Evolutionary conservation across 352 stramenopile species (phyloP), one percentile per base, ranked within the genome.

Genomic region (Globisporangium nodosum): DNA sequence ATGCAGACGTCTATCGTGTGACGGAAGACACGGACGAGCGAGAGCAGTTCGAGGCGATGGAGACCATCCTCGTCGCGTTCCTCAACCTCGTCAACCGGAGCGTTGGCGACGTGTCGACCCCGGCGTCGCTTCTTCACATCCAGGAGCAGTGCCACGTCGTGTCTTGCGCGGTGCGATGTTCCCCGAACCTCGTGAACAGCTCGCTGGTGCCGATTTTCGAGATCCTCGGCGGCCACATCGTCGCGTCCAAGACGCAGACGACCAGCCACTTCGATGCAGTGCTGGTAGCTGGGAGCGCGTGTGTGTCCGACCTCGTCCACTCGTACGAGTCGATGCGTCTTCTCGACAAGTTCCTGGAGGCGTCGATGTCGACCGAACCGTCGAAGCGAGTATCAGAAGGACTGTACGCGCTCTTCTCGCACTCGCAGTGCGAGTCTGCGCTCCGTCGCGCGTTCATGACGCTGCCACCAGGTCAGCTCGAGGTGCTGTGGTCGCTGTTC

Each of bases 301-400:
- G 75, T 11, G 60, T 92, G 45, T 70, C 81, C 15, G 69, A 84
- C 33, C 60, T 95, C 18, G 61, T 95, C 55, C 71, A 65, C 21
- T 85, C 86, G 5, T 92, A 90, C 67, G 78, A 92, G 56, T 92
- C 84, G 0, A 94, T 95, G 86, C 83, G 86, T 66, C 69, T 92
- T 15, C 49, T 95, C 16, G 81, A 94, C 55, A 59, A 63, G 27
- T 82, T 93, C 39, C 56, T 92, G 16, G 60, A 60, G 13, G 56
- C 76, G 27, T 50, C 27, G 35, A 43, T 84, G 71, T 64, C 48
- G 59, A 67, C 63, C n/a, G 51, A 54, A 3, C 16, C 70, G 12
- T 48, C 68, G 3, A 58, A 55, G 40, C 21, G 24, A 13, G 43
- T 52, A 3, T 63, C 66, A 3, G 53, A 71, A 35, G 81, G 77